Base-by-base conservation (phyloP, 805 yeast species). In the Dipodascus geniculatus region DNA sequence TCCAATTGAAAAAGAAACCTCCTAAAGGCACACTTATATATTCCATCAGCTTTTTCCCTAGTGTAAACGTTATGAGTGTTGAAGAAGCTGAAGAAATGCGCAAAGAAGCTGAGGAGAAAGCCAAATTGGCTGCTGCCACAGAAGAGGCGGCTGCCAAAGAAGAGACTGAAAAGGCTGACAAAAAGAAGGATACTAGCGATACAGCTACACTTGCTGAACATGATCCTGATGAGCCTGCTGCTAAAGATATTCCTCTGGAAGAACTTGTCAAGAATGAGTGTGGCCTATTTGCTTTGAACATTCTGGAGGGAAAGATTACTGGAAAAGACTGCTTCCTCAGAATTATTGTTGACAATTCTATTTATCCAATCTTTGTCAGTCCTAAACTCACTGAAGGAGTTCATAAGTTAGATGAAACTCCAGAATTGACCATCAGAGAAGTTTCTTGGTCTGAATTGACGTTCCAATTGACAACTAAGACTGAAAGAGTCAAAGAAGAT, bases 21-120 rank as follows among this genome's bases (percentile, higher is more conserved):
- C 80, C 93, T 28, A 85, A 84, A 72, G 99, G 99, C 65, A 69
- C 76, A 22, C 73, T 93, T 31, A 76, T 80, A 2, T 93, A 87
- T 67, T 74, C 80, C 3, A 71, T 86, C 53, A 79, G 95, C 1
- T 93, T 91, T 74, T 90, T 81, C 70, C 99, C 99, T 31, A 71
- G 83, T 14, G 67, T 85, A 52, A 87, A 90, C 4, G 85, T 90
- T n/a, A 74, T 82, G 71, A 79, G 87, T 38, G 81, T 88, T 48
- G 83, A 81, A 53, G 96, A 89, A 59, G 72, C 79, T 48, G 44
- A 9, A 38, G 44, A 38, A 16, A 4, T 11, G 6, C 11, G 44
- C 4, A 38, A 38, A 16, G 74, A 72, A 55, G 89, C 82, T 61
- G 80, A 76, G 52, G 75, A 74, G 57, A 71, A 73, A 52, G 70